Percentiles rank a stretch among this genome's conserved stretches.
These are phyloP conservation scores for Calonectria pauciramosa DNA, from an alignment of 2,329 filamentous ascomycete species.

Conservation along the genomic window DNA sequence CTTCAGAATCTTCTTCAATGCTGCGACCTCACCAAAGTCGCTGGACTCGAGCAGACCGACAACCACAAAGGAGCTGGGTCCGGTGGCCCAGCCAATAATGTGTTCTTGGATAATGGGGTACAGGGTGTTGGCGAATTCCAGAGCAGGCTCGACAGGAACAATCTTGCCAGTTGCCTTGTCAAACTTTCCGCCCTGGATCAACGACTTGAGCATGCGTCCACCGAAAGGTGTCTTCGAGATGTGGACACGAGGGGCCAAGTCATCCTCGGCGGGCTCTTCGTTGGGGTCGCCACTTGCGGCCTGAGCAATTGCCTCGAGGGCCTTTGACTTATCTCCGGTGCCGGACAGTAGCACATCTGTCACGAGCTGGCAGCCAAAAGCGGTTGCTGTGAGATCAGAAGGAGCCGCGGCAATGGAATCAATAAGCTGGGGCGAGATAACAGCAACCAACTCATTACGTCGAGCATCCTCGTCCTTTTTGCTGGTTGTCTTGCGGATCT, in stretches of 20 bases:
- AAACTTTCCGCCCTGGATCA: slow-evolving; percentile 91
- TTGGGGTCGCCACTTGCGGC: slow-evolving; percentile 71
- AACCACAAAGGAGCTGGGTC: slow-evolving; percentile 88
- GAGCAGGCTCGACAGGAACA: slow-evolving; percentile 78
- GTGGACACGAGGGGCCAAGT: slow-evolving; percentile 61
- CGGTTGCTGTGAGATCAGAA: slow-evolving; percentile 76
- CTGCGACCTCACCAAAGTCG: slow-evolving; percentile 75
- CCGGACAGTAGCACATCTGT: slow-evolving; percentile 84
- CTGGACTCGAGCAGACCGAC: slow-evolving; percentile 83
- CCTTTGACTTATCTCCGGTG: slow-evolving; percentile 81
- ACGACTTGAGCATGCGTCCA: slow-evolving; percentile 89
- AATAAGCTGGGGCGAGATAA: slow-evolving; percentile 81
- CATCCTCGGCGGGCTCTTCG: slow-evolving; percentile 56
- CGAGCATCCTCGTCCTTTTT: slow-evolving; percentile 90
- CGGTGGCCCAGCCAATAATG: slow-evolving; percentile 86
- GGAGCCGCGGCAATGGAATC: slow-evolving; percentile 79
- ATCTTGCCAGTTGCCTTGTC: slow-evolving; percentile 80
- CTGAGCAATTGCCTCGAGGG: slow-evolving; percentile 78
- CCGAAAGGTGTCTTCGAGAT: slow-evolving; percentile 73
- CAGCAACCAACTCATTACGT: slow-evolving; percentile 80
- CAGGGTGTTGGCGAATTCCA: slow-evolving; percentile 86
- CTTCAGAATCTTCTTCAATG: slow-evolving; percentile 78
- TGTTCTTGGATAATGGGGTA: slow-evolving; percentile 84
- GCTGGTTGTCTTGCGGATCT: slow-evolving; percentile 85
- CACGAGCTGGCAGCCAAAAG: slow-evolving; percentile 90